These are phyloP conservation scores for Penicillium thymicola DNA, from an alignment of 2,329 filamentous ascomycete species.

Conservation along the genomic window DNA sequence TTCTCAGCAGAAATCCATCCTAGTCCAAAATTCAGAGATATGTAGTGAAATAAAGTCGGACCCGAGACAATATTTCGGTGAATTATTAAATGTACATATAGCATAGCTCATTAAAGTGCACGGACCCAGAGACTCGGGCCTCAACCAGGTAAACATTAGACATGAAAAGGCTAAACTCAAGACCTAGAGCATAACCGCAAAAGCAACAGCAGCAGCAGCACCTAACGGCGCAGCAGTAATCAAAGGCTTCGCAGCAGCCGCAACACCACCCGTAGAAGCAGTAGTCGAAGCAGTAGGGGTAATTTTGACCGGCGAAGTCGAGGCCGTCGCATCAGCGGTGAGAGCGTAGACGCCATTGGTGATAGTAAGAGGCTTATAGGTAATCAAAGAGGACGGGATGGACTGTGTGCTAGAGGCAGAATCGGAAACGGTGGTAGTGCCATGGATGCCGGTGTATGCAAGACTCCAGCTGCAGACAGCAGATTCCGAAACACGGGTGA, in stretches of 20 bases:
- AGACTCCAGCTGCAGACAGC: slow-evolving; percentile 1
- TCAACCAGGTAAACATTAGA: not conserved
- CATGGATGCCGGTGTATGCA: not conserved
- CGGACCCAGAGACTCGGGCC: not conserved
- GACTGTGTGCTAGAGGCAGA: not conserved
- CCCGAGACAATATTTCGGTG: too few species aligned
- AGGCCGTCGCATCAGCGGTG: slow-evolving; percentile 4
- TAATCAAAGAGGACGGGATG: not conserved
- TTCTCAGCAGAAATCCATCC: not conserved
- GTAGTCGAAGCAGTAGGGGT: not conserved
- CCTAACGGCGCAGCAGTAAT: slow-evolving; percentile 2
- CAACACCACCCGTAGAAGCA: slow-evolving; percentile 1
- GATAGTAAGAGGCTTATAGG: not conserved
- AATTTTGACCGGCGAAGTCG: not conserved
- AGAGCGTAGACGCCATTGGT: slow-evolving; percentile 3
- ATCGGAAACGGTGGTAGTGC: not conserved
- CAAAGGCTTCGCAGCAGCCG: not conserved
- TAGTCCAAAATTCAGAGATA: too few species aligned
- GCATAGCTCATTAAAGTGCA: not conserved
- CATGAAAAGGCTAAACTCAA: not conserved
- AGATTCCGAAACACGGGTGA: slow-evolving; percentile 12
- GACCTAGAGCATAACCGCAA: slow-evolving; percentile 8
- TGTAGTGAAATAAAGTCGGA: not conserved
- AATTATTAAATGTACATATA: not conserved
- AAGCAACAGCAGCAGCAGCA: slow-evolving; percentile 7